Evolutionary conservation across 2,329 filamentous ascomycete species (phyloP), one percentile per base, ranked within the genome.

Genomic region (Metarhizium humberi): DNA sequence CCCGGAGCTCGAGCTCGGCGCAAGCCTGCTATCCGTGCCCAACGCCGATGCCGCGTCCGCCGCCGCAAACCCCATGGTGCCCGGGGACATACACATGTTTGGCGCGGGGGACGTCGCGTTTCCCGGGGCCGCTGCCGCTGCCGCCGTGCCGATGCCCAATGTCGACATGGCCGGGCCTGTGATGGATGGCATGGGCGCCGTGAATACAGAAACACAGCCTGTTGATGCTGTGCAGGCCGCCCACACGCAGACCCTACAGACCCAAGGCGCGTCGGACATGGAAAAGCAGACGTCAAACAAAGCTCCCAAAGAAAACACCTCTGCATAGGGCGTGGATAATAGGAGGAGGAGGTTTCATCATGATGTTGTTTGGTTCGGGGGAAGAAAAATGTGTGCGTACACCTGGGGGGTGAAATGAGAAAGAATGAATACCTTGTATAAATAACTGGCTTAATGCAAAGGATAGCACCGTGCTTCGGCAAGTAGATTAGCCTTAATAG

Each of bases 1-100:
- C 66, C 89, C 90, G 0, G 79, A 84, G 54, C 80, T 79, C 30
- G 67, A 66, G 25, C 73, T 85, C 13, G 82, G 82, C 46, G 69
- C 72, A 29, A 71, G 68, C 20, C 71, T 79, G 60, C 71, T 83
- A 30, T 70, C 71, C 10, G 54, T 57, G 16, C 40, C 56, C 32
- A 30, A 48, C 40, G 53, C 50, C 16, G 36, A 42, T 11, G 43
- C 49, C 10, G 16, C 10, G 18, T 47, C 8, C 48, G n/a, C 49
- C 34, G 51, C 14, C 8, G 42, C 25, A 4, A 34, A n/a, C 13
- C n/a, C 45, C 3, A 36, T 38, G 38, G 20, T 50, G 29, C 29
- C 48, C 6, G 20, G 50, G 20, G 34, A 49, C 18, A 20, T 36
- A 6, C 6, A 45, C 50, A 36, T 55, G 34, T 52, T 38, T 30